phyloP scores from a whole-genome alignment of 768 basidiomycete species.

The Tylopilus subfusipes region DNA sequence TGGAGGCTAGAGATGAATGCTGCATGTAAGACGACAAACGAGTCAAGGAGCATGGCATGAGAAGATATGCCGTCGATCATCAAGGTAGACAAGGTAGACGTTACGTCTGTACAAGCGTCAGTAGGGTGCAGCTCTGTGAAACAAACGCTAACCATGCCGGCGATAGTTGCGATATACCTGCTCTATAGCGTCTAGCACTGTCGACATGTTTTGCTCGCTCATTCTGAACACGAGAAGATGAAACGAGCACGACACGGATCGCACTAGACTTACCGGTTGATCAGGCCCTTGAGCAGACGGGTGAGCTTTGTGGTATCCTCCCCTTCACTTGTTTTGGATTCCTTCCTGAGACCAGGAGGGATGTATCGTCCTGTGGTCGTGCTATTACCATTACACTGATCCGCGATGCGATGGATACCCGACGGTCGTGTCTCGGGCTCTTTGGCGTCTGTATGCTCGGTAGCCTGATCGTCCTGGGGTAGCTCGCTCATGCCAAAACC shows the following conservation, averaged over 20 bases:
- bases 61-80: conserved; percentile 77
- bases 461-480: not conserved
- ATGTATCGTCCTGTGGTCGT: conserved; percentile 53
- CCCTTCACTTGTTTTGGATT: conserved; percentile 36
- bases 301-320: conserved; percentile 55
- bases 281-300: conserved; percentile 77
- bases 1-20: conserved; percentile 80
- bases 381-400: not conserved
- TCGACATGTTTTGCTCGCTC: conserved; percentile 84
- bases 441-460: not conserved
- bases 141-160: conserved; percentile 59
- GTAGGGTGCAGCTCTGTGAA: not conserved
- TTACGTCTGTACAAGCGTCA: conserved; percentile 59
- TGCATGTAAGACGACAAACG: conserved; percentile 85
- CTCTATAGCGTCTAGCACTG: conserved; percentile 71
- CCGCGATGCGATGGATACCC: conserved; percentile 11
- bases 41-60: conserved; percentile 79
- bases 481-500: conserved; percentile 28
- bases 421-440: conserved; percentile 1
- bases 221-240: conserved; percentile 46
- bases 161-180: conserved; percentile 71
- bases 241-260: not conserved
- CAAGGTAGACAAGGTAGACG: conserved; percentile 69
- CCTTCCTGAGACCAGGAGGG: conserved; percentile 74
- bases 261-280: conserved; percentile 63